Evolutionary conservation across 1,284 basidiomycete species (phyloP), one percentile per base, ranked within the genome.

Genomic region (Moesziomyces parantarcticus): DNA sequence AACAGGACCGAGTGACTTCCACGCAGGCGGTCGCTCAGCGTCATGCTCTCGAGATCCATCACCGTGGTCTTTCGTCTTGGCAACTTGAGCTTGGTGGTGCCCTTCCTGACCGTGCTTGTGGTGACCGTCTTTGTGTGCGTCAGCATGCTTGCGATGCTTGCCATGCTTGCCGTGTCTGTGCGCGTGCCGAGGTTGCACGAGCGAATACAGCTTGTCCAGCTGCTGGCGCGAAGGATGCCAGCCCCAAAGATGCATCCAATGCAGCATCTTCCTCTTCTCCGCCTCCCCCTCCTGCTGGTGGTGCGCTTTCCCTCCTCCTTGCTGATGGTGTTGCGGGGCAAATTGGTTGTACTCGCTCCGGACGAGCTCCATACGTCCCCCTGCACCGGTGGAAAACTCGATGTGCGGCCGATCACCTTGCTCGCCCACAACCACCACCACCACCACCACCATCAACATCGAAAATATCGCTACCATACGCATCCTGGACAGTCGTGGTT

Each of bases 261-360:
- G 22, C 2, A 21, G 1, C n/a, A 67, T 25, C 13, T 39, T 67
- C 6, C 43, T 32, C 14, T 32, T 40, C 5, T 22, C 54, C 53
- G 48, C 23, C 16, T 32, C 23, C 32, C 23, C 26, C 16, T 29
- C 29, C 9, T 29, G 29, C 29, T 2, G 29, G 8, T 29, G 29
- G 29, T 29, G 29, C 29, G 8, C 11, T 11, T 29, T 9, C 5
- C 8, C 29, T 29, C 29, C 29, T 2, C 29, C 45, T 16, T 41
- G 36, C 5, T 42, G 36, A 11, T 34, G 46, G 25, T 32, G 50
- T n/a, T 44, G 18, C 9, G 29, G 32, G n/a, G 50, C 36, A 45
- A 62, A 62, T 23, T 68, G 65, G n/a, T 68, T 51, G 39, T 58
- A 58, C 25, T 55, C 5, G 11, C 51, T 39, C 44, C 62, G 34